These are phyloP conservation scores for Grosmannia huntii DNA, from an alignment of 2,329 filamentous ascomycete genomes.

Conservation along the genomic window DNA sequence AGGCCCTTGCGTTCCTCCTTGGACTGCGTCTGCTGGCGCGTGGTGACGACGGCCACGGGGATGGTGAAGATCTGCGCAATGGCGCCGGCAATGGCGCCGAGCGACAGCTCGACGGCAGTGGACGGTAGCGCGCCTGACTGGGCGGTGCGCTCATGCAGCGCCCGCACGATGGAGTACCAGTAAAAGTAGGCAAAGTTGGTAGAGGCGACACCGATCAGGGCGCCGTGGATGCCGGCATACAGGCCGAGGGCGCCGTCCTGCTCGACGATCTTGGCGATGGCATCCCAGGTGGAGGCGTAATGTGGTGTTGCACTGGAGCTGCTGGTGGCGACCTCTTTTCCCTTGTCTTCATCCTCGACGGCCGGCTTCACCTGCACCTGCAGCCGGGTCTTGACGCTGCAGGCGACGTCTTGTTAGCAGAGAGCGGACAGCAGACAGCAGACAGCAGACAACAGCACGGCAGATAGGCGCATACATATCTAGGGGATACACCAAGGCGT, in stretches of 20 bases:
- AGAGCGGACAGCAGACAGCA: constrained; percentile 2
- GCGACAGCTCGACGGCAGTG: constrained; percentile 67
- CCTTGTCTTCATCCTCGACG: constrained; percentile 21
- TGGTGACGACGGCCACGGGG: constrained; percentile 88
- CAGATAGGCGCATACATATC: constrained; percentile 59
- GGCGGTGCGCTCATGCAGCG: constrained; percentile 56
- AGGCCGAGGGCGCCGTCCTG: constrained; percentile 71
- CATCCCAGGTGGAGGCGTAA: constrained; percentile 81
- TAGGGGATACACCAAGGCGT: constrained; percentile 88
- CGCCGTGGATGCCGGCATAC: constrained; percentile 78
- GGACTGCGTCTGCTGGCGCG: constrained; percentile 83
- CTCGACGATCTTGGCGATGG: constrained; percentile 69
- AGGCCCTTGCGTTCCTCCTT: constrained; percentile 78
- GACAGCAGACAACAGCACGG: constrained; percentile 2
- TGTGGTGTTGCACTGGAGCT: constrained; percentile 36
- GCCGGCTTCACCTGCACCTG: constrained; percentile 80
- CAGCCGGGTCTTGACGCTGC: constrained; percentile 84
- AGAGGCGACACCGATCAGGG: constrained; percentile 82
- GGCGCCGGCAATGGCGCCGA: constrained; percentile 81
- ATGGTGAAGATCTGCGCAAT: constrained; percentile 94
- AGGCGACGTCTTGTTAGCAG: constrained; percentile 7
- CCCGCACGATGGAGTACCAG: constrained; percentile 86
- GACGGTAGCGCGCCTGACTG: constrained; percentile 46
- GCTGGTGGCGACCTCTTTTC: constrained; percentile 29
- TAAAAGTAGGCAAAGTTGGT: constrained; percentile 99